Evolutionary conservation across 306 rosid genomes (phyloP).

Genomic region (Inga leiocalycina): DNA sequence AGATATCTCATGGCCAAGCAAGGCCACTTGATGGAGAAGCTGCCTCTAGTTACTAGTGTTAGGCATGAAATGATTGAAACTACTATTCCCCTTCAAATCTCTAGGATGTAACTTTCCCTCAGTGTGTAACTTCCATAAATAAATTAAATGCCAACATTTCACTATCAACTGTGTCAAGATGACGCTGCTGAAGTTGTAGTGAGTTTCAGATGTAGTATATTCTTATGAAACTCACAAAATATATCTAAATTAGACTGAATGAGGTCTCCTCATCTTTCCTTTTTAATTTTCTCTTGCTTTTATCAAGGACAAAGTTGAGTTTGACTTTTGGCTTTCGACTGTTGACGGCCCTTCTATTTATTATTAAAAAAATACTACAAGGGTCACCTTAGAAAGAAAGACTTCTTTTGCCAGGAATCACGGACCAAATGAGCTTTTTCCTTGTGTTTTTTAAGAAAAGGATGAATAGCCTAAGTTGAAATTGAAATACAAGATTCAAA

Average conservation of each 20-base stretch:
- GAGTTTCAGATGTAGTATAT: background rate
- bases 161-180: background rate
- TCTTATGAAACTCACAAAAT: background rate
- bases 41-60: conserved; percentile 40
- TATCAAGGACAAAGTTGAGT: background rate
- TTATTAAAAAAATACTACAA: background rate
- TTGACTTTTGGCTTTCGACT: background rate
- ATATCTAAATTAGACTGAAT: too few relatives aligned
- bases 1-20: conserved; percentile 38
- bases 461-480: background rate
- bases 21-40: conserved; percentile 37
- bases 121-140: conserved; percentile 5
- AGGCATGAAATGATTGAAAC: conserved; percentile 46
- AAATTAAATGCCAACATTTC: background rate
- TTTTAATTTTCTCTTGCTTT: background rate
- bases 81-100: conserved; percentile 57
- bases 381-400: background rate
- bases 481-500: background rate
- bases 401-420: background rate
- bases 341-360: background rate
- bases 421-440: background rate
- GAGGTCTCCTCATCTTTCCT: background rate
- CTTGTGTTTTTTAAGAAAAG: background rate
- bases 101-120: conserved; percentile 46
- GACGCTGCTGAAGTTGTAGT: background rate